Conservation (phyloP, 164 flowering plant genomes). For the Brasenia schreberi region DNA sequence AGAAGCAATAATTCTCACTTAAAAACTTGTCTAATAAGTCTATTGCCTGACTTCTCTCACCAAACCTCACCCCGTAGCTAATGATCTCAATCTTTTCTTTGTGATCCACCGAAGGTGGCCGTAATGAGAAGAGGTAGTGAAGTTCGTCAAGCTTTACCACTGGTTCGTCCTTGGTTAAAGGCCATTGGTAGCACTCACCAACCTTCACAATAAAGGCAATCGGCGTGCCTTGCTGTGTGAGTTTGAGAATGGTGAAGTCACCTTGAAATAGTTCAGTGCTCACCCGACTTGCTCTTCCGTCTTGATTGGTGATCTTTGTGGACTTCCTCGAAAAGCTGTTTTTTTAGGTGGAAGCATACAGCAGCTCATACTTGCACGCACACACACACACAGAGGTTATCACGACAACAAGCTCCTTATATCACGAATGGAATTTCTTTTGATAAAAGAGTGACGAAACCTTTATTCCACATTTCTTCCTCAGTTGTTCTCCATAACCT, state of each 20-base stretch:
- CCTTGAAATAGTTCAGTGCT: constrained; percentile 46
- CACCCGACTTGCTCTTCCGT: constrained; percentile 35
- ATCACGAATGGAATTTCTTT: not conserved
- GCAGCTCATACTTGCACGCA: constrained; percentile 19
- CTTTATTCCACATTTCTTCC: no score
- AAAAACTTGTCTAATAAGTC: constrained; percentile 46
- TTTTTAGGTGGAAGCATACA: constrained; percentile 10
- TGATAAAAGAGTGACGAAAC: no score
- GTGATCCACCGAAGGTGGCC: constrained; percentile 26
- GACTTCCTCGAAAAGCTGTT: constrained; percentile 2
- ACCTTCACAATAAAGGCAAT: constrained; percentile 48
- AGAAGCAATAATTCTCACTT: constrained; percentile 40
- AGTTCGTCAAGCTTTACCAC: constrained; percentile 58
- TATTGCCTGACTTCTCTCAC: constrained; percentile 21
- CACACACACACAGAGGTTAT: no score
- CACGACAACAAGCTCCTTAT: not conserved
- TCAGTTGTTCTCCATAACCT: not conserved
- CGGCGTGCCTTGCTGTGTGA: constrained; percentile 27
- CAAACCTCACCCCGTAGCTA: constrained; percentile 72
- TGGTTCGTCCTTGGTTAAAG: constrained; percentile 85
- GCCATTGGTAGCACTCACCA: constrained; percentile 84
- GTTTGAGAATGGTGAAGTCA: constrained; percentile 29
- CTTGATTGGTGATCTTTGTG: constrained; percentile 14
- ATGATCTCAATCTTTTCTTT: constrained; percentile 20
- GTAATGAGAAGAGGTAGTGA: constrained; percentile 62